phyloP scores from a whole-genome alignment of 2,329 filamentous ascomycete species.

The Purpureocillium takamizusanense region DNA sequence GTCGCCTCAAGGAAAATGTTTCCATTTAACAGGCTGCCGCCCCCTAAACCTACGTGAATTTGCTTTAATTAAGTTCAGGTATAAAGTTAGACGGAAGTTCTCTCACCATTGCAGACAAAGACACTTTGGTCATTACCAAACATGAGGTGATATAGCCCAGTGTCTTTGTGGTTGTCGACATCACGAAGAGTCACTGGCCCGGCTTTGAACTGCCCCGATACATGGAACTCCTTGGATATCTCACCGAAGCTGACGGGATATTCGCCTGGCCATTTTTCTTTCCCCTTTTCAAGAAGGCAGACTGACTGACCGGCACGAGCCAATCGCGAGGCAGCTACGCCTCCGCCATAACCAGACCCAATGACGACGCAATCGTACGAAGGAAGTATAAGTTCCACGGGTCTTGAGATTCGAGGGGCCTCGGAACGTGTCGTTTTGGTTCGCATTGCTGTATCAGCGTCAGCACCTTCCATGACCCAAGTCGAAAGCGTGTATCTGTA shows the following conservation, averaged over 20 bases:
- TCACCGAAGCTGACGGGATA: conserved; percentile 43
- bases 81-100: conserved; percentile 12
- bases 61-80: conserved; percentile 13
- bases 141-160: conserved; percentile 54
- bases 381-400: conserved; percentile 46
- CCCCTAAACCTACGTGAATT: conserved; percentile 40
- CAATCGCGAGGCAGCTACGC: conserved; percentile 56
- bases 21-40: conserved; percentile 57
- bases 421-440: too few relatives aligned
- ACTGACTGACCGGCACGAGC: conserved; percentile 47
- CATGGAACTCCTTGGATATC: conserved; percentile 41
- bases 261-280: conserved; percentile 58
- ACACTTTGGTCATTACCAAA: conserved; percentile 56
- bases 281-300: conserved; percentile 55
- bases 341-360: conserved; percentile 61
- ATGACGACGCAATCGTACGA: conserved; percentile 59
- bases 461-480: too few relatives aligned
- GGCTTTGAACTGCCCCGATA: conserved; percentile 43
- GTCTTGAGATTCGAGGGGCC: conserved; percentile 47
- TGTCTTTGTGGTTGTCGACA: conserved; percentile 40
- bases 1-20: conserved; percentile 58
- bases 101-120: conserved; percentile 45
- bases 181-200: conserved; percentile 23
- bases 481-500: too few relatives aligned
- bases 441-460: too few relatives aligned